Base-by-base conservation (phyloP, 2,329 filamentous ascomycete species). In the Fusarium palustre region DNA sequence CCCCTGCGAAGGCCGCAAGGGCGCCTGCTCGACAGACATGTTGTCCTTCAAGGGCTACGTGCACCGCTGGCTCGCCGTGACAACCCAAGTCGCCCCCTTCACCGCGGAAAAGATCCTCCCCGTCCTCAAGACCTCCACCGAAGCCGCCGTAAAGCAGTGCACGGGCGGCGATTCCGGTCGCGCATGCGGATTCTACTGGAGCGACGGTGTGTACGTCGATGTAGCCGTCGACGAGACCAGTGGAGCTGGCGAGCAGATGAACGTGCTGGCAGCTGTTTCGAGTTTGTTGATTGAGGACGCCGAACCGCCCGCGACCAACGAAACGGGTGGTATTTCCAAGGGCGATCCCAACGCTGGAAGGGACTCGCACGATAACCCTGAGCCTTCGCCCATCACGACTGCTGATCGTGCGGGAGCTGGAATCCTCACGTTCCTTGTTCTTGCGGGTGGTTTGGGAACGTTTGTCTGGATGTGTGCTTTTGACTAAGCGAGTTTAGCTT, bases 41-140 rank as follows among this genome's bases (percentile, higher is more conserved):
- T 79, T 87, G 63, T 87, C 88, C 3, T 94, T 91, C 85, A 92
- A 92, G 79, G 90, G 90, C 39, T 89, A 90, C 60, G 81, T 92
- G 20, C 84, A 88, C 70, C 86, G 89, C 41, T 92, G 90, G 88
- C 81, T 93, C 70, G 83, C 87, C 6, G 83, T 85, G 24, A 83
- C 86, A 2, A 85, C 87, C 3, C 84, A 90, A 69, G 59, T 92
- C n/a, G 89, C 88, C 1, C 90, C 91, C 0, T 84, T 84, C 46
- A 88, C 86, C 1, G 78, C 79, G 41, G 78, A 83, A 2, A 80
- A 75, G 18, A 88, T 93, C 68, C 79, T 86, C 59, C 84, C 88
- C 1, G 83, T 87, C 33, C 81, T 93, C 9, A 80, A 81, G 57
- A 84, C 80, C 1, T 91, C 90, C 2, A 82, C 90, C 8, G 61